These are phyloP conservation scores for Trypanosoma mega DNA, from an alignment of 208 protist genomes.

Conservation along the genomic window DNA sequence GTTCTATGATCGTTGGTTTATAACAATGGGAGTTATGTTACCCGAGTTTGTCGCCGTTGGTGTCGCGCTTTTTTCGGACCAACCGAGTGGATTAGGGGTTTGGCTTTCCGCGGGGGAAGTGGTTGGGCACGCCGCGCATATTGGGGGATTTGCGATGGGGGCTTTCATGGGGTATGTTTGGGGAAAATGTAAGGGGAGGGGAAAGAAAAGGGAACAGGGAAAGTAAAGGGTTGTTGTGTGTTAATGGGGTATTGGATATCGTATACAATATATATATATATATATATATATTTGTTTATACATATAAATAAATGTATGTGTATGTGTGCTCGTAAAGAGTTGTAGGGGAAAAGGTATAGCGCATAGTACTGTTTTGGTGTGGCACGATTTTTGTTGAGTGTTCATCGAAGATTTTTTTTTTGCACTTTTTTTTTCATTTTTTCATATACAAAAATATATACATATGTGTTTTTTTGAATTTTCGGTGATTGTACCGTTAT, in stretches of 20 bases:
- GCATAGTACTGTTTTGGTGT: too few species aligned
- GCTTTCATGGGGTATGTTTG: conserved; percentile 37
- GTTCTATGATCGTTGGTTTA: conserved; percentile 38
- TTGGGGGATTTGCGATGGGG: conserved; percentile 58
- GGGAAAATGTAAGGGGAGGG: conserved; percentile 13
- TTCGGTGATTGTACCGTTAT: too few species aligned
- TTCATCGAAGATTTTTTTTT: too few species aligned
- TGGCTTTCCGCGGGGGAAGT: conserved; percentile 39
- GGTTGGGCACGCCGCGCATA: conserved; percentile 62
- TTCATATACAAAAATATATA: too few species aligned
- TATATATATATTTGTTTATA: neutral
- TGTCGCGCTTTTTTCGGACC: conserved; percentile 12
- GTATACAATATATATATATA: neutral
- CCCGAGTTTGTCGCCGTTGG: conserved; percentile 35
- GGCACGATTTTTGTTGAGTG: too few species aligned
- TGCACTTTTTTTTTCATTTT: too few species aligned
- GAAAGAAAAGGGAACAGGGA: neutral
- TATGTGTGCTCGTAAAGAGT: neutral
- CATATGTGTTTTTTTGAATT: too few species aligned
- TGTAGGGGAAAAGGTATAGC: too few species aligned
- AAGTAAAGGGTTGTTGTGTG: neutral
- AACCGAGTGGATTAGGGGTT: neutral
- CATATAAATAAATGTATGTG: neutral
- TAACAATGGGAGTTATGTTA: conserved; percentile 30
- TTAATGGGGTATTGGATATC: too few species aligned